Evolutionary conservation across 2,329 filamentous ascomycete species (phyloP), one percentile per base, ranked within the genome.

Genomic region (Ophiostoma sp.): DNA sequence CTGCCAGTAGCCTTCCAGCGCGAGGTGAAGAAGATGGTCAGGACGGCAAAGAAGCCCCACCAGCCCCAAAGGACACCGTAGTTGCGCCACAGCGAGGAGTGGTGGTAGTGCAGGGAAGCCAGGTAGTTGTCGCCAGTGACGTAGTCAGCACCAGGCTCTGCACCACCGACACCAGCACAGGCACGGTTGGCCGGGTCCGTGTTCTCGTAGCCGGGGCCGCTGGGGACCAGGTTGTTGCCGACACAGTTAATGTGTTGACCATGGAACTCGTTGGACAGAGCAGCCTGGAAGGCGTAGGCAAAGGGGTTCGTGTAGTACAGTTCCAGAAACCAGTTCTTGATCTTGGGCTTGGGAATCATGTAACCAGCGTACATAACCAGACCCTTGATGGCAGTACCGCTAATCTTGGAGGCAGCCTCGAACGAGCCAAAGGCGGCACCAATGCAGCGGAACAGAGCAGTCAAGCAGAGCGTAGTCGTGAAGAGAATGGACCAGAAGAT

Each of bases 201-300:
- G 74, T 95, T 86, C 74, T 83, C 85, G 77, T 97, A 97, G 0
- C 86, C 88, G 0, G 88, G 85, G 0, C 93, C 94, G 4, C 84
- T 87, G 0, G 94, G 94, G 22, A 97, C 85, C 4, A 97, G 83
- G 0, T 89, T 92, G 63, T 87, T 85, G 1, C 85, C 84, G 0
- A 88, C 88, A 78, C 94, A 97, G 0, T 87, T 89, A 79, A 97
- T 84, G 36, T 91, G 86, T 52, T 92, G 84, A 11, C 88, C 83
- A 45, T 86, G 85, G 78, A 97, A 97, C 79, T 97, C 94, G 78
- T 97, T 97, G 78, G 93, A 89, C 93, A 97, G 96, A 81, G 97
- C 82, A 1, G 90, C 85, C 12, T 90, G 87, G 79, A 97, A 97
- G 3, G 87, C 86, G 78, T 92, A 93, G 31, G 85, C 85, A 3